These are phyloP conservation scores for Neofusicoccum kwambonambiense DNA, from an alignment of 2,329 filamentous ascomycete species.

Conservation along the genomic window DNA sequence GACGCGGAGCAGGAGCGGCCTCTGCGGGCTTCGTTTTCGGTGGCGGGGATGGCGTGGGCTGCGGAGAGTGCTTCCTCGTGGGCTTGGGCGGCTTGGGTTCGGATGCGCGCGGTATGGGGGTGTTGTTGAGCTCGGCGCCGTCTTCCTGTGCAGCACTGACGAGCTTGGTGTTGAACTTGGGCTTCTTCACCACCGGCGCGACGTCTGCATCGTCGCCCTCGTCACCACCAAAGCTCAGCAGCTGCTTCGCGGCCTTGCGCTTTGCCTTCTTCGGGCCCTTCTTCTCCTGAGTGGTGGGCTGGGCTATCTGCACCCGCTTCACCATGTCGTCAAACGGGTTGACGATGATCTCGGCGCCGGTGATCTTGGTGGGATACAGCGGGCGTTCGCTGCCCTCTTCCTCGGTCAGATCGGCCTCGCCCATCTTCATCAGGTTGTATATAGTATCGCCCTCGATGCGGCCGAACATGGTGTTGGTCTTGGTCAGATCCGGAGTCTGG, in stretches of 20 bases:
- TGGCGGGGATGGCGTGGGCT: not conserved
- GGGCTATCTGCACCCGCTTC: slow-evolving; percentile 61
- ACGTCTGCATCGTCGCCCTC: slow-evolving; percentile 57
- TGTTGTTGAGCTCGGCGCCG: slow-evolving; percentile 16
- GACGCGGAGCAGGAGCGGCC: not conserved
- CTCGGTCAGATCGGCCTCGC: slow-evolving; percentile 75
- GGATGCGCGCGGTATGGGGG: not conserved
- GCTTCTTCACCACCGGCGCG: slow-evolving; percentile 66
- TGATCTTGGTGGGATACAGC: slow-evolving; percentile 80
- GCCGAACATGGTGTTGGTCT: slow-evolving; percentile 91
- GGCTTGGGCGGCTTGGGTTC: not conserved
- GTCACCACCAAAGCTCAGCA: slow-evolving; percentile 72
- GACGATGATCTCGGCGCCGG: slow-evolving; percentile 69
- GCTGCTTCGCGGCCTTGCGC: slow-evolving; percentile 70
- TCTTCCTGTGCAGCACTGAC: slow-evolving; percentile 53
- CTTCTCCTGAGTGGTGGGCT: slow-evolving; percentile 48
- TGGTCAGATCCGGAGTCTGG: slow-evolving; percentile 77
- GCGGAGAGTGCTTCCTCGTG: not conserved
- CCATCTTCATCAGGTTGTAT: slow-evolving; percentile 93
- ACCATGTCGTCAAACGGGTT: slow-evolving; percentile 84
- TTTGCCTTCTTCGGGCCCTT: slow-evolving; percentile 56
- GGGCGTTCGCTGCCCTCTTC: slow-evolving; percentile 79
- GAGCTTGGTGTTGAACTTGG: slow-evolving; percentile 75
- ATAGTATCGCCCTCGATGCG: slow-evolving; percentile 90
- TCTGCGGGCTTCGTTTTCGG: slow-evolving; percentile 3